phyloP scores from a whole-genome alignment of 805 yeast genomes.

The Candida nemodendra region DNA sequence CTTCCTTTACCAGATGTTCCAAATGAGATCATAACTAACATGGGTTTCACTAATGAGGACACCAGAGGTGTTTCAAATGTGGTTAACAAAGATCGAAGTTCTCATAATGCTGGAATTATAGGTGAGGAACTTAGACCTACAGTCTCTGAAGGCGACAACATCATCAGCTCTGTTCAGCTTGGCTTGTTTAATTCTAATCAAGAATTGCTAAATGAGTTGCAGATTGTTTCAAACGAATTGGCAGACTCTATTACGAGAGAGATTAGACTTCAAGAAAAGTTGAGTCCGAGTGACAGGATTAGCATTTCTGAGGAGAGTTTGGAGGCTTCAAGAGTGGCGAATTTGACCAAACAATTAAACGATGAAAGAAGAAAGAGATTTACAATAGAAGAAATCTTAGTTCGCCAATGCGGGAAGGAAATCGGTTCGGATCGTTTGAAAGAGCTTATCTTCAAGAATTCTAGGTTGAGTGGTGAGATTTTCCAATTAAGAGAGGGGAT shows the following conservation, averaged over 20 bases:
- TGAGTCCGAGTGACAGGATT: slow-evolving; percentile 20
- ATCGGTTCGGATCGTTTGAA: slow-evolving; percentile 47
- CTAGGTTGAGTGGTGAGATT: slow-evolving; percentile 48
- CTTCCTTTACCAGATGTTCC: no score
- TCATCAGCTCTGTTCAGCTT: slow-evolving; percentile 57
- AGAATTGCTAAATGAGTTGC: slow-evolving; percentile 59
- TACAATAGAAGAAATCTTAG: slow-evolving; percentile 68
- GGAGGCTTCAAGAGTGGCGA: slow-evolving; percentile 44
- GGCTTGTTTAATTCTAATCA: slow-evolving; percentile 60
- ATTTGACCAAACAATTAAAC: slow-evolving; percentile 54
- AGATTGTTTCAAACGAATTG: slow-evolving; percentile 66
- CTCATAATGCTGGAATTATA: background rate
- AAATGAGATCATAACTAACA: no score
- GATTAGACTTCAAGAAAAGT: slow-evolving; percentile 50
- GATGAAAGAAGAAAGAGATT: slow-evolving; percentile 65
- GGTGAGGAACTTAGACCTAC: slow-evolving; percentile 2
- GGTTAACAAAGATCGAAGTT: no score
- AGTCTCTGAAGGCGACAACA: background rate
- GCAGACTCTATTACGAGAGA: slow-evolving; percentile 74
- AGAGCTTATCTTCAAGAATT: slow-evolving; percentile 55
- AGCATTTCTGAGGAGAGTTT: slow-evolving; percentile 35
- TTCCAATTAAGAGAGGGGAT: slow-evolving; percentile 47
- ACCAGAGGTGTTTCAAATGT: no score
- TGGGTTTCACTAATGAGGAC: no score
- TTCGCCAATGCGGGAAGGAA: slow-evolving; percentile 44